phyloP scores from a whole-genome alignment of 805 yeast species.

The Wickerhamiella sergipiensis region DNA sequence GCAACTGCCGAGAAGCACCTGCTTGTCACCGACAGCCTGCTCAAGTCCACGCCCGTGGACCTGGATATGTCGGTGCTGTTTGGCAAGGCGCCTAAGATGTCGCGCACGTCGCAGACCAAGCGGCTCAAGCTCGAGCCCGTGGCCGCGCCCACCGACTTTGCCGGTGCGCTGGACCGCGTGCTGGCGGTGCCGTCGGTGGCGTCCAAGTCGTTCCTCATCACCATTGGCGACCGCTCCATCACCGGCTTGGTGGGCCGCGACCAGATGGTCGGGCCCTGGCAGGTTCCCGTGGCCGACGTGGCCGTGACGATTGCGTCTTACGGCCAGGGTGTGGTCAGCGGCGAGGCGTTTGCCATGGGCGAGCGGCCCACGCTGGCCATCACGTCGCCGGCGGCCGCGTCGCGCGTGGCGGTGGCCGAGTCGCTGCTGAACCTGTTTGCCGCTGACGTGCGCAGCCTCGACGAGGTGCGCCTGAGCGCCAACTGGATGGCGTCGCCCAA shows the following conservation, averaged over 20 bases:
- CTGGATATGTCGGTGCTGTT: slow-evolving; percentile 88
- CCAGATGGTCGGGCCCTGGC: slow-evolving; percentile 99
- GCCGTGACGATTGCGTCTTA: slow-evolving; percentile 89
- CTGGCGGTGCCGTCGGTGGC: slow-evolving; percentile 87
- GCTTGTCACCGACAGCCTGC: slow-evolving; percentile 62
- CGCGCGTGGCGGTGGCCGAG: slow-evolving; percentile 93
- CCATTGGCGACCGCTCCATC: slow-evolving; percentile 97
- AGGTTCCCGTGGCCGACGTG: slow-evolving; percentile 95
- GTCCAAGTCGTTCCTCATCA: slow-evolving; percentile 82
- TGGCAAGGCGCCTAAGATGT: slow-evolving; percentile 95
- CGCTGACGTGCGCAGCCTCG: slow-evolving; percentile 68
- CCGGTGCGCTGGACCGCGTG: slow-evolving; percentile 68
- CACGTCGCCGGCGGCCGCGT: slow-evolving; percentile 79
- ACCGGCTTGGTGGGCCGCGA: slow-evolving; percentile 95
- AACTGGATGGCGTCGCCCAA: slow-evolving; percentile 99
- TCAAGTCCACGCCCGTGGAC: slow-evolving; percentile 67
- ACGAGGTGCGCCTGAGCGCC: slow-evolving; percentile 76
- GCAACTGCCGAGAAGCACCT: slow-evolving; percentile 82
- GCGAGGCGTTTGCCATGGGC: slow-evolving; percentile 97
- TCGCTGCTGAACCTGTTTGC: slow-evolving; percentile 78
- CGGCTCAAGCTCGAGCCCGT: slow-evolving; percentile 33
- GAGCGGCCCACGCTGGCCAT: slow-evolving; percentile 87
- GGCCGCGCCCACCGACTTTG: slow-evolving; percentile 22
- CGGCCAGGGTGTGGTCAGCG: slow-evolving; percentile 67
- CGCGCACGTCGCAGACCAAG: slow-evolving; percentile 55